Conservation (phyloP, 108 stramenopile species). For the Aurantiochytrium sp. region DNA sequence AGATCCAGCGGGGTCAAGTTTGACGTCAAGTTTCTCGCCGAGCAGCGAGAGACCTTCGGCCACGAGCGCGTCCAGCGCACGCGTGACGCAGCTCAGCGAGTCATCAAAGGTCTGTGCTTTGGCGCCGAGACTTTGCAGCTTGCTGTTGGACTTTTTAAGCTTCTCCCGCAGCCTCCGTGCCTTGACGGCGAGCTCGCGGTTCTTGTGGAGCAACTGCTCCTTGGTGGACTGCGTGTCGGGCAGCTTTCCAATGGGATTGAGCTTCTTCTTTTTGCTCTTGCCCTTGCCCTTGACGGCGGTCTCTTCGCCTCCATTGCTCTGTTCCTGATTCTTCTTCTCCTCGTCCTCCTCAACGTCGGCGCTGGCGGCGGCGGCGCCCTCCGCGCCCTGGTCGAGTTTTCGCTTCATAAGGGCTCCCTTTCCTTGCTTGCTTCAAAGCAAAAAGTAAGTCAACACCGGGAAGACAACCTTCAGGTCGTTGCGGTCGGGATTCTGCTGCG, state of each 20-base stretch:
- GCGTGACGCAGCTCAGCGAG: not conserved
- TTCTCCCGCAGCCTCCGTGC: not conserved
- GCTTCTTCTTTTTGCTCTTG: not conserved
- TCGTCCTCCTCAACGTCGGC: too few relatives aligned
- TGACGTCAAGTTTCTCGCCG: not conserved
- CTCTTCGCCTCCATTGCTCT: not conserved
- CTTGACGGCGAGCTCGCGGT: slow-evolving; percentile 4
- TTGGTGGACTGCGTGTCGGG: not conserved
- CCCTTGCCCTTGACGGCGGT: not conserved
- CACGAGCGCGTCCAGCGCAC: not conserved
- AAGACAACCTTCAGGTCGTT: too few relatives aligned
- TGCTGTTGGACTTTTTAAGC: not conserved
- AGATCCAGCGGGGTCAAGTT: not conserved
- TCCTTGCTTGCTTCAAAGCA: too few relatives aligned
- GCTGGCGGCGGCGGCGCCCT: too few relatives aligned
- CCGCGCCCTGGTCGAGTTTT: too few relatives aligned
- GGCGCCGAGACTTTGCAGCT: not conserved
- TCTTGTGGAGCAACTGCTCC: not conserved
- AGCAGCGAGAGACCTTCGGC: not conserved
- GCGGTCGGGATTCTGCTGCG: too few relatives aligned
- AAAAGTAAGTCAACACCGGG: too few relatives aligned
- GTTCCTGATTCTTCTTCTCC: too few relatives aligned
- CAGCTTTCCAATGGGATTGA: not conserved
- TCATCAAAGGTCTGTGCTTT: not conserved
- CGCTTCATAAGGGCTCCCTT: too few relatives aligned